A percentile compares a stretch with the other conserved stretches of the same genome.
Conservation (phyloP, 2,329 filamentous ascomycete species). For the Zymoseptoria pseudotritici region DNA sequence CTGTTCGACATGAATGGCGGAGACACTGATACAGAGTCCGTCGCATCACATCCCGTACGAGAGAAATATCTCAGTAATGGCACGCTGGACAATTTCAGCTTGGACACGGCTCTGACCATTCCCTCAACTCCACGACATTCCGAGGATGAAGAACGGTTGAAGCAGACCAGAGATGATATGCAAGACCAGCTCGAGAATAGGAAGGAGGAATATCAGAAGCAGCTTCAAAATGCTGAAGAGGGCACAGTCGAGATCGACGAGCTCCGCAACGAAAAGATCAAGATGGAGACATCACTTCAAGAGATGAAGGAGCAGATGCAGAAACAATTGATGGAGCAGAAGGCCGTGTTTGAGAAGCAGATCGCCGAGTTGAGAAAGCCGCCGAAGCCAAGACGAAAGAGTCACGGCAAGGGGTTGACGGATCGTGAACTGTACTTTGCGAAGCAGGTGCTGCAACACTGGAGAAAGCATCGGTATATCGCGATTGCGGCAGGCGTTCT, state of each 20-base stretch:
- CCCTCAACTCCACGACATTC: constrained; percentile 81
- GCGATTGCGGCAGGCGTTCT: constrained; percentile 88
- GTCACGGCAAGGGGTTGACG: constrained; percentile 49
- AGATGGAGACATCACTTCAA: constrained; percentile 75
- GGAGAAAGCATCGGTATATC: constrained; percentile 80
- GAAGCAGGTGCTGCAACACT: constrained; percentile 59
- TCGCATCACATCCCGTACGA: constrained; percentile 64
- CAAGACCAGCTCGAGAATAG: constrained; percentile 75
- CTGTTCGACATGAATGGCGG: constrained; percentile 41
- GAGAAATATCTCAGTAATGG: constrained; percentile 96
- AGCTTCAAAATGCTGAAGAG: constrained; percentile 66
- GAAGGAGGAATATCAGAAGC: constrained; percentile 73
- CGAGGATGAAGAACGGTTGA: constrained; percentile 69
- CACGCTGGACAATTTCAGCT: constrained; percentile 84
- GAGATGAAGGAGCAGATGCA: constrained; percentile 84
- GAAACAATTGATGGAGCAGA: constrained; percentile 72
- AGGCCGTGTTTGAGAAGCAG: constrained; percentile 75
- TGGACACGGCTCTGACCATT: constrained; percentile 90
- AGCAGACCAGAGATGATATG: constrained; percentile 71
- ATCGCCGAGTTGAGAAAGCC: constrained; percentile 61
- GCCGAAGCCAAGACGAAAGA: constrained; percentile 17
- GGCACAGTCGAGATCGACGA: constrained; percentile 74
- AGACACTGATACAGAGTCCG: constrained; percentile 78
- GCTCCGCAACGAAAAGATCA: constrained; percentile 70
- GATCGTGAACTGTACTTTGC: constrained; percentile 67